Base-by-base conservation (phyloP, 306 rosid species). In the Sphenostylis stenocarpa region DNA sequence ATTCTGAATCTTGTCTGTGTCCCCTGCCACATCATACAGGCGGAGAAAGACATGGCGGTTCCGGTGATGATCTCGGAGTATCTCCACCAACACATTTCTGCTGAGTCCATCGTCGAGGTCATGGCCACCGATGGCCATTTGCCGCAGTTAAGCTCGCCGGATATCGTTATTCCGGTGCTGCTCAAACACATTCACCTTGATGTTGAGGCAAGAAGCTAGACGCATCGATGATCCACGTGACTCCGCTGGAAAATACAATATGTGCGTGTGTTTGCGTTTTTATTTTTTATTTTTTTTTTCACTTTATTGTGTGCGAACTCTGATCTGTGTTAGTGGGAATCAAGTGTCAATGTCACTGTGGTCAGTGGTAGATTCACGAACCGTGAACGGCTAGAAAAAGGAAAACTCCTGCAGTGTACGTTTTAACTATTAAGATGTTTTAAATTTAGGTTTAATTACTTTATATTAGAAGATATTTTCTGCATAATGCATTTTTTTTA, bases 131-230 rank as follows among this genome's bases (percentile, higher is more conserved):
- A 91, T 33, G 98, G 95, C 15, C 98, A 91, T 71, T 84, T 93
- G 7, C 98, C 96, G 20, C 98, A 93, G 53, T 78, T 93, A 29
- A 93, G 98, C 87, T 93, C 97, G 14, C 98, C 95, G 19, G 97
- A 93, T 17, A 60, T 79, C 4, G 93, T 93, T 31, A 83, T 88
- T 67, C 95, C 97, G 0, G 90, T 91, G 81, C 51, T 93, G 64
- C 88, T 91, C 73, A 81, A 57, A 70, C 97, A 93, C 57, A 91
- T 93, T 76, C 88, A 77, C 4, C 84, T 72, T 43, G 91, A 89
- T 49, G 86, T 93, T 70, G 86, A 81, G 15, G 51, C 68, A 0
- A 66, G 58, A 9, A 16, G 66, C 63, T 71, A 29, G 47, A 6
- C 21, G 5, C 13, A 1, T 26, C 28, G 38, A 34, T 38, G 13